Percentiles rank a stretch among this genome's conserved stretches.
Evolutionary conservation across 352 stramenopile species (phyloP).

Genomic region (Achlya hypogyna): DNA sequence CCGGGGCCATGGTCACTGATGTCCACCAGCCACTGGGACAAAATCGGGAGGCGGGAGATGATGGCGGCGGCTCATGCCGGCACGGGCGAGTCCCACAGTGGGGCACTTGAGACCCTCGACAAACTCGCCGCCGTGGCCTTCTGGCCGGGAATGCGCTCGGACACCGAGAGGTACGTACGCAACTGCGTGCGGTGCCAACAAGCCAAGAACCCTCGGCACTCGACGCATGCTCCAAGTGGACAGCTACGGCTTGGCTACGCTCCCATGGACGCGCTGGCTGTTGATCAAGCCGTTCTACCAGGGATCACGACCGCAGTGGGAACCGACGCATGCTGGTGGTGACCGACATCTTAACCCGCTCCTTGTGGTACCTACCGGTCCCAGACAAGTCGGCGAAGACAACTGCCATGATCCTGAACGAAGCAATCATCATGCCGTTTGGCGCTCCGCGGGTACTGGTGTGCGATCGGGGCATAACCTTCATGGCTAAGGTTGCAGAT

Average conservation of each 20-base stretch:
- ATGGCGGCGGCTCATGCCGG: neutral
- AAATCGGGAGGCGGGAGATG: neutral
- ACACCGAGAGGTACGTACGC: neutral
- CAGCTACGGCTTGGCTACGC: neutral
- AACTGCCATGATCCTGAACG: neutral
- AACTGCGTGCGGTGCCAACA: neutral
- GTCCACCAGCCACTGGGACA: no score
- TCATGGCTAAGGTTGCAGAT: no score
- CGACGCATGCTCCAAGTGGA: neutral
- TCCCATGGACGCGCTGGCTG: neutral
- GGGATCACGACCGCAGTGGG: neutral
- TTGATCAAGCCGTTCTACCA: neutral
- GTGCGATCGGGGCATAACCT: no score
- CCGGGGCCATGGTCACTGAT: no score
- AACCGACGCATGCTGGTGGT: neutral
- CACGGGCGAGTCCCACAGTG: no score
- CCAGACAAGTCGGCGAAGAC: neutral
- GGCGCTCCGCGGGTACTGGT: no score
- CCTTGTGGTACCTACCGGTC: neutral
- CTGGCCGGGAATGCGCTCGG: neutral
- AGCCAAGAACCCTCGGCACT: neutral
- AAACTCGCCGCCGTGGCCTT: neutral
- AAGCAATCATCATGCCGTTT: no score
- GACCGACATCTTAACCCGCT: neutral
- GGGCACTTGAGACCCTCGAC: neutral